phyloP scores from a whole-genome alignment of 257 asterid species.

The Asclepias syriaca region DNA sequence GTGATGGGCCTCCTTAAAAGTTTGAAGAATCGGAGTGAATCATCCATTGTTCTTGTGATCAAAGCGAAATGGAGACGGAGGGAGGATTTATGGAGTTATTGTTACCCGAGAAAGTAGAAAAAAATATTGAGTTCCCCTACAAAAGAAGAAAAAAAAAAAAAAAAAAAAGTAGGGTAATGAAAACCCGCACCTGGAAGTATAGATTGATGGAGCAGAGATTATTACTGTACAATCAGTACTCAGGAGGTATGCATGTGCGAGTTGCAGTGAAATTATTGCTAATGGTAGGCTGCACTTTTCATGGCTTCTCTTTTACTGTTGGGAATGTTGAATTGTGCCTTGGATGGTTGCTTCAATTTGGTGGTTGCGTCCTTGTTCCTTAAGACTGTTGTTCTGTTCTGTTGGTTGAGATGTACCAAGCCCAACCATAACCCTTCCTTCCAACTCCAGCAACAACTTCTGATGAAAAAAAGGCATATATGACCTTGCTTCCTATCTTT shows the following conservation, averaged over 20 bases:
- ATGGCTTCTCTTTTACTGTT: neutral
- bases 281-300: neutral
- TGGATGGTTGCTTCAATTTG: neutral
- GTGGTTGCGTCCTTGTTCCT: slow-evolving; percentile 16
- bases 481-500: slow-evolving; percentile 49
- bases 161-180: neutral
- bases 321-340: neutral
- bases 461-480: slow-evolving; percentile 23
- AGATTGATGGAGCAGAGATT: neutral
- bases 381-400: slow-evolving; percentile 33
- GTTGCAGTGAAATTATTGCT: neutral
- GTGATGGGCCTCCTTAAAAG: neutral
- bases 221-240: neutral
- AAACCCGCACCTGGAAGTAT: neutral
- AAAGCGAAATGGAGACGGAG: neutral
- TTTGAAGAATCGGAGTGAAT: neutral
- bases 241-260: neutral
- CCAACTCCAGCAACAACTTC: slow-evolving; percentile 58
- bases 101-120: neutral
- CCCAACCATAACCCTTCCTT: slow-evolving; percentile 73
- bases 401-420: slow-evolving; percentile 50
- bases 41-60: neutral
- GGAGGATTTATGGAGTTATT: neutral
- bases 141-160: neutral
- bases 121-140: neutral